Percentiles rank a stretch among this genome's conserved stretches.
Conservation (phyloP, 345 rosid genomes). For the Clarkia xantiana region DNA sequence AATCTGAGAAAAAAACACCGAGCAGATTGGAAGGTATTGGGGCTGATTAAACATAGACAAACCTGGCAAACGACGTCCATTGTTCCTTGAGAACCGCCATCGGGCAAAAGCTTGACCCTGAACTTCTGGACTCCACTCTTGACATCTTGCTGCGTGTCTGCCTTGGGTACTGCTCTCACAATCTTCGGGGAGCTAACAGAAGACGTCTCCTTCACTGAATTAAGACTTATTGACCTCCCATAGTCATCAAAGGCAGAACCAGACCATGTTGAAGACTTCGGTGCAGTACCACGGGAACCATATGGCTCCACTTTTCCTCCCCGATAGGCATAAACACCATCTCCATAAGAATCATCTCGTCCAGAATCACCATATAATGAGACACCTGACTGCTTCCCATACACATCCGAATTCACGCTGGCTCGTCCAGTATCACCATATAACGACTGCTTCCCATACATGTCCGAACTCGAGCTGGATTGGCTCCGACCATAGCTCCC, state of each 20-base stretch:
- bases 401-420: constrained; percentile 43
- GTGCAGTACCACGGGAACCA: constrained; percentile 85
- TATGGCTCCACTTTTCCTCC: constrained; percentile 85
- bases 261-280: constrained; percentile 52
- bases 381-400: constrained; percentile 48
- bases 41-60: neutral
- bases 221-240: constrained; percentile 57
- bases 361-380: constrained; percentile 18
- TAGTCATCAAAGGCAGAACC: constrained; percentile 70
- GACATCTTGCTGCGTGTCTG: constrained; percentile 63
- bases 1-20: neutral
- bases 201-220: constrained; percentile 45
- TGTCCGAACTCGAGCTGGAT: constrained; percentile 48
- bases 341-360: constrained; percentile 51
- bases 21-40: neutral
- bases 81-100: constrained; percentile 67
- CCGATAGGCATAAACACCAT: constrained; percentile 73
- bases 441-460: constrained; percentile 44
- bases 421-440: constrained; percentile 18
- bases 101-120: constrained; percentile 81
- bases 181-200: constrained; percentile 43
- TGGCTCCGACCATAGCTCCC: constrained; percentile 19
- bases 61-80: constrained; percentile 98
- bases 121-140: constrained; percentile 88
- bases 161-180: constrained; percentile 85